Percentiles rank a stretch among this genome's conserved stretches.
These are phyloP conservation scores for Flaveria ramosissima DNA, from an alignment of 129 eudicot species.

Conservation along the genomic window DNA sequence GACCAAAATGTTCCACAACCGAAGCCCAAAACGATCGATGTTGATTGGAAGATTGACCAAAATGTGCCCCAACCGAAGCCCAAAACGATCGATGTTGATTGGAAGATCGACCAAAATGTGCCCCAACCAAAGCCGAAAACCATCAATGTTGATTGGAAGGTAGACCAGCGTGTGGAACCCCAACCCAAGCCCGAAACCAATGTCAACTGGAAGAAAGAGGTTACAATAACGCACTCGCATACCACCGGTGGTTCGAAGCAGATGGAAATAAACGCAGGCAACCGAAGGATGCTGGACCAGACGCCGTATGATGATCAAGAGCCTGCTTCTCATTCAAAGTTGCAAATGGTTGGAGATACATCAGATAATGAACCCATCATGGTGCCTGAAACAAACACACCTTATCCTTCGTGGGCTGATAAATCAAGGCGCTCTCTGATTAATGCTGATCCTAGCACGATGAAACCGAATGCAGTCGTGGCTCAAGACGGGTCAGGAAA, in stretches of 20 bases:
- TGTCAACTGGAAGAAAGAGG: neutral
- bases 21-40: neutral
- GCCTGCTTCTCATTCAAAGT: neutral
- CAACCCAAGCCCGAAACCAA: slow-evolving; percentile 11
- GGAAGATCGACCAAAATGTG: neutral
- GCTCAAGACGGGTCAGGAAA: slow-evolving; percentile 60
- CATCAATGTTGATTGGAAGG: slow-evolving; percentile 16
- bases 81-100: slow-evolving; percentile 5
- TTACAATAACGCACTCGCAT: neutral
- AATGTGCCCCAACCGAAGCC: slow-evolving; percentile 14
- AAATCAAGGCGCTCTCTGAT: slow-evolving; percentile 34
- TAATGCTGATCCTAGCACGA: neutral
- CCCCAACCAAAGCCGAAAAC: slow-evolving; percentile 14
- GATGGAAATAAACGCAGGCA: neutral
- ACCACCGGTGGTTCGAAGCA: no score
- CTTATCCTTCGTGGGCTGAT: slow-evolving; percentile 42
- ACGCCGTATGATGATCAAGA: neutral
- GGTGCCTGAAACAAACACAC: neutral
- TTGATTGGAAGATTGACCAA: neutral
- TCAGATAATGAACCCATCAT: slow-evolving; percentile 9
- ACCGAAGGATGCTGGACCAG: slow-evolving; percentile 41
- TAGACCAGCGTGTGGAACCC: neutral
- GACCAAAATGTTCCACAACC: slow-evolving; percentile 12
- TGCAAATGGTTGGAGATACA: slow-evolving; percentile 15
- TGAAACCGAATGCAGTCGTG: slow-evolving; percentile 51